phyloP scores from a whole-genome alignment of 257 asterid genomes.

The Coffea eugenioides region DNA sequence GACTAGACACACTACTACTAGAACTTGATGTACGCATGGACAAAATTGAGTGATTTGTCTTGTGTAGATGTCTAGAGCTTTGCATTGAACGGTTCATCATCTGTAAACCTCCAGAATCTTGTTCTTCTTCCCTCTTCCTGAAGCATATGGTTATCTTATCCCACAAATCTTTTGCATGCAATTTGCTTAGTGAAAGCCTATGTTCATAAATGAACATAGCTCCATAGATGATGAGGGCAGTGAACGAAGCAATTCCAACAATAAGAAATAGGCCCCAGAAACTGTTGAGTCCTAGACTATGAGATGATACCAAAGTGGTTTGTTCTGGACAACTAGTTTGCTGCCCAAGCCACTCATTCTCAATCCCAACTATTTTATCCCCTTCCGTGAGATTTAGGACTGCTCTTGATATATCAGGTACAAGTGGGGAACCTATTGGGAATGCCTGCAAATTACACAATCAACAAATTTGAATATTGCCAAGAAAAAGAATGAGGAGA shows the following conservation, averaged over 20 bases:
- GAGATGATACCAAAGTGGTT: conserved; percentile 12
- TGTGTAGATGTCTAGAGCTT: no score
- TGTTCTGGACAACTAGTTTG: conserved; percentile 4
- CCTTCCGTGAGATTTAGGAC: conserved; percentile 43
- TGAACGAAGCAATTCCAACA: conserved; percentile 28
- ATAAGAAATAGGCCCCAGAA: conserved; percentile 57
- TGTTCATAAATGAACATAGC: conserved; percentile 6
- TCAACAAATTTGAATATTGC: background rate
- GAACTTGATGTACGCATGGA: background rate
- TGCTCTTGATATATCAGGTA: conserved; percentile 45
- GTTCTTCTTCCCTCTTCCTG: background rate
- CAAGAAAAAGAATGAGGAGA: background rate
- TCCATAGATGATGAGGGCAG: conserved; percentile 7
- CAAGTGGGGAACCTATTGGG: conserved; percentile 49
- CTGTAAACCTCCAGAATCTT: background rate
- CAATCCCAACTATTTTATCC: conserved; percentile 37
- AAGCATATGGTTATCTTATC: background rate
- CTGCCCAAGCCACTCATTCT: conserved; percentile 45
- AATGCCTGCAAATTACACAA: conserved; percentile 35
- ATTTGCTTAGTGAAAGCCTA: background rate
- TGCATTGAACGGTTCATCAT: background rate
- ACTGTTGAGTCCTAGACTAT: conserved; percentile 44
- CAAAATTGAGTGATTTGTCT: background rate
- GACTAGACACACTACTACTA: background rate
- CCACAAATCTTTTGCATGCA: background rate